Evolutionary conservation across 2,329 filamentous ascomycete genomes (phyloP).

Genomic region (Xylariaceae sp.): DNA sequence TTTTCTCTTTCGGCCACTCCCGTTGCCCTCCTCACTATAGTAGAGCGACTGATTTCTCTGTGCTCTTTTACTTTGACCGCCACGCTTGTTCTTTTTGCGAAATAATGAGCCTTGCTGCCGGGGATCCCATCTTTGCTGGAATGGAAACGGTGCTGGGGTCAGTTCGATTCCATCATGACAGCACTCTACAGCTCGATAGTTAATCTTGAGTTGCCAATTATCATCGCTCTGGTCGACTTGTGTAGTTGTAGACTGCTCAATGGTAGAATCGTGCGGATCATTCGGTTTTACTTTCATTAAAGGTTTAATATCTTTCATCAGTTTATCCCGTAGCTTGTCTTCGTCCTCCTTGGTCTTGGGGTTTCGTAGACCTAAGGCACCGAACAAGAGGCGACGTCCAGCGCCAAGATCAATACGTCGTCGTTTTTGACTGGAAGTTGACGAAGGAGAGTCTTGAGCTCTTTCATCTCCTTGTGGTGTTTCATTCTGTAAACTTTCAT

Average conservation of each 20-base stretch:
- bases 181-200: slow-evolving; percentile 79
- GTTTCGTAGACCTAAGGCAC: slow-evolving; percentile 64
- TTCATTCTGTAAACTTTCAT: slow-evolving; percentile 2
- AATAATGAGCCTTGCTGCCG: slow-evolving; percentile 55
- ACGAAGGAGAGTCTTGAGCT: slow-evolving; percentile 11
- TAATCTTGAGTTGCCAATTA: slow-evolving; percentile 71
- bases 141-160: slow-evolving; percentile 80
- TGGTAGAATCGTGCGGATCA: slow-evolving; percentile 12
- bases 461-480: slow-evolving; percentile 5
- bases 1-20: slow-evolving; percentile 50
- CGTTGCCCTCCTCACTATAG: slow-evolving; percentile 34
- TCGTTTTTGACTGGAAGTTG: slow-evolving; percentile 27
- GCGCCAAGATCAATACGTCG: slow-evolving; percentile 50
- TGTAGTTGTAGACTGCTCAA: slow-evolving; percentile 20
- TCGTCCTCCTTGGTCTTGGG: slow-evolving; percentile 68
- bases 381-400: slow-evolving; percentile 65
- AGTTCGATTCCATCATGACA: slow-evolving; percentile 64
- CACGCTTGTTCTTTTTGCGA: slow-evolving; percentile 38
- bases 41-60: slow-evolving; percentile 39
- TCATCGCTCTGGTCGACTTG: slow-evolving; percentile 48
- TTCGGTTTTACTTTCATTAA: slow-evolving; percentile 34
- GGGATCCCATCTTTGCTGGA: slow-evolving; percentile 82
- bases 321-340: slow-evolving; percentile 54
- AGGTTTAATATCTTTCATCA: slow-evolving; percentile 52
- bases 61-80: slow-evolving; percentile 48